These are phyloP conservation scores for Suhomyces maxii DNA, from an alignment of 1,139 yeast species.

Conservation along the genomic window DNA sequence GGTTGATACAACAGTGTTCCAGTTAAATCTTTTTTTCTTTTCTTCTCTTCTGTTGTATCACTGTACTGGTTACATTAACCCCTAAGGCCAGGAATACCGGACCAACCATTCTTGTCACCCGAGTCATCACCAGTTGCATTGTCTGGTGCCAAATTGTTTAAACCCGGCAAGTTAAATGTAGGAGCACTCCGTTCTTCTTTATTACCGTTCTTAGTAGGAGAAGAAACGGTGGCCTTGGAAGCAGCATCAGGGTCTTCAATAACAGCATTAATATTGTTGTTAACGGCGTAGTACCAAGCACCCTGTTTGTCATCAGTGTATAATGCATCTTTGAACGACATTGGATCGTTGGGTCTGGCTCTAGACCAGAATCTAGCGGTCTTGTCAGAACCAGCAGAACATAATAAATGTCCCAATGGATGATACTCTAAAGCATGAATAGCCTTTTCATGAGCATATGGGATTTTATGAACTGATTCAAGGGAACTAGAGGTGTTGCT, in stretches of 20 bases:
- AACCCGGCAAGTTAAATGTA: constrained; percentile 25
- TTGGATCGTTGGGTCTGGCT: constrained; percentile 86
- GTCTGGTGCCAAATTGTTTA: constrained; percentile 16
- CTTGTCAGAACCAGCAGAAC: constrained; percentile 92
- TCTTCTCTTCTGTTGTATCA: too few relatives aligned
- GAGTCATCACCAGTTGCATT: neutral
- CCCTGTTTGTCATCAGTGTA: constrained; percentile 71
- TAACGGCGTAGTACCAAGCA: constrained; percentile 72
- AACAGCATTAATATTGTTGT: constrained; percentile 63
- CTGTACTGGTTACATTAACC: constrained; percentile 9
- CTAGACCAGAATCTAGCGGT: constrained; percentile 96
- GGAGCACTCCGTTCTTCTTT: constrained; percentile 4
- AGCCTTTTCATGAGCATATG: constrained; percentile 93
- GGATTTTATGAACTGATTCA: constrained; percentile 65
- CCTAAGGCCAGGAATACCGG: constrained; percentile 22
- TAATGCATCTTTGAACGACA: constrained; percentile 78
- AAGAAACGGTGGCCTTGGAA: neutral
- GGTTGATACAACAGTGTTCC: too few relatives aligned
- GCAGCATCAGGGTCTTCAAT: constrained; percentile 33
- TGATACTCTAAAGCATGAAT: constrained; percentile 88
- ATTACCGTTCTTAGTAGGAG: constrained; percentile 2
- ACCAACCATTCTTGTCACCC: constrained; percentile 8
- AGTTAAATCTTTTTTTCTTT: too few relatives aligned
- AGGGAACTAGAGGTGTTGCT: constrained; percentile 15
- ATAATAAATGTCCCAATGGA: constrained; percentile 87